These are phyloP conservation scores for Corylus avellana DNA, from an alignment of 306 rosid species.

Conservation along the genomic window DNA sequence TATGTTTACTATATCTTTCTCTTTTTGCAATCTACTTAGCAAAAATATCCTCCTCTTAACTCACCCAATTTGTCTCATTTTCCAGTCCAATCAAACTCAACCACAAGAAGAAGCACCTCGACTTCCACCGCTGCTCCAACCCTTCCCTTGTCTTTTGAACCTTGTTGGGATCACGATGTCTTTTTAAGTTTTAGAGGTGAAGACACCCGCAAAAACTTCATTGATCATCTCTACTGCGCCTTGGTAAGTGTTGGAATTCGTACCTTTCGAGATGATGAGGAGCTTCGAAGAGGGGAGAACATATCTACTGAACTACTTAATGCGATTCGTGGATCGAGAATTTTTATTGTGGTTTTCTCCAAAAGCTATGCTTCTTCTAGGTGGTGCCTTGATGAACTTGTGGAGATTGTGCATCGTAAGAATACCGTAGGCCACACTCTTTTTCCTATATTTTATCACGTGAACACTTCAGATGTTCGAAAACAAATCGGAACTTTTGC, in stretches of 20 bases:
- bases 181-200: background rate
- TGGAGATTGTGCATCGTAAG: background rate
- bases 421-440: background rate
- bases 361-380: background rate
- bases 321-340: background rate
- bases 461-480: background rate
- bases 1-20: too few species aligned
- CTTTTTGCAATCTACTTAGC: too few species aligned
- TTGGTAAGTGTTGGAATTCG: background rate
- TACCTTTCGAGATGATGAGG: background rate
- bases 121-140: background rate
- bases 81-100: background rate
- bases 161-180: background rate
- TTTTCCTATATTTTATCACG: background rate
- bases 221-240: background rate
- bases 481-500: constrained; percentile 1
- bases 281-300: background rate
- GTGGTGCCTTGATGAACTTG: constrained; percentile 20
- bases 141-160: background rate
- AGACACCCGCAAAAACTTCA: background rate
- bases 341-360: background rate
- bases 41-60: background rate
- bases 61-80: background rate
- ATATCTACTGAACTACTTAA: background rate
- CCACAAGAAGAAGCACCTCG: too few species aligned